Conservation (phyloP, 371 early-diverging fungal species). For the Rhizomucor pusillus region DNA sequence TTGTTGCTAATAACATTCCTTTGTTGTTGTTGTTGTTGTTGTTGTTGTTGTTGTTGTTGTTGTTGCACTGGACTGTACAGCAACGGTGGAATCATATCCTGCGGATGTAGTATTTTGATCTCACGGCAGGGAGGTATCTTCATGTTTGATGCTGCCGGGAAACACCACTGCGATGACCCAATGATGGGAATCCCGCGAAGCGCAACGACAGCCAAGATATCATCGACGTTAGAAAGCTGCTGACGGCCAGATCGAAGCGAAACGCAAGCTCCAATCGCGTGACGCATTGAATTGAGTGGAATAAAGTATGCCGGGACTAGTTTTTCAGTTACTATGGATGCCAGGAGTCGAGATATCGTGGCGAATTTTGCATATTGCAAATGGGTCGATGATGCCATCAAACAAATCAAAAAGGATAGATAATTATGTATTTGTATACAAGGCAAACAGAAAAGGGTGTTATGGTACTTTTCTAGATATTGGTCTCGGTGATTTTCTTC, state of each 20-base stretch:
- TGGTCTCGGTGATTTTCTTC: no score
- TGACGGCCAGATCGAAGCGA: constrained; percentile 5
- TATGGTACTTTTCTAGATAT: no score
- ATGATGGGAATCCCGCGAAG: constrained; percentile 34
- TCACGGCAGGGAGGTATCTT: constrained; percentile 25
- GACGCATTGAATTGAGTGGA: constrained; percentile 5
- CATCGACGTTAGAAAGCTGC: constrained; percentile 1
- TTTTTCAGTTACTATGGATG: constrained; percentile 59
- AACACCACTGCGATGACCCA: no score
- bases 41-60: no score
- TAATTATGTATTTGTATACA: no score
- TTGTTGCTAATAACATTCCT: not conserved
- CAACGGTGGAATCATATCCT: constrained; percentile 35
- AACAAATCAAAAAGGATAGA: no score
- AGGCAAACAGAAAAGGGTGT: no score
- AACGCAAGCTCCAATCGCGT: not conserved
- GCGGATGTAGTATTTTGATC: constrained; percentile 34
- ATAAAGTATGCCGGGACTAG: constrained; percentile 47
- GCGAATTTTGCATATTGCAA: constrained; percentile 47
- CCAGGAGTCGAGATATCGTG: constrained; percentile 57
- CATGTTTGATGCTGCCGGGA: no score
- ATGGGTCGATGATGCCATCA: constrained; percentile 1
- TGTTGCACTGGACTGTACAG: no score
- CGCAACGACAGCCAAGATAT: constrained; percentile 38
- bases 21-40: constrained; percentile 16